Conservation (phyloP, 2,329 filamentous ascomycete genomes). For the Nigrospora osmanthi region DNA sequence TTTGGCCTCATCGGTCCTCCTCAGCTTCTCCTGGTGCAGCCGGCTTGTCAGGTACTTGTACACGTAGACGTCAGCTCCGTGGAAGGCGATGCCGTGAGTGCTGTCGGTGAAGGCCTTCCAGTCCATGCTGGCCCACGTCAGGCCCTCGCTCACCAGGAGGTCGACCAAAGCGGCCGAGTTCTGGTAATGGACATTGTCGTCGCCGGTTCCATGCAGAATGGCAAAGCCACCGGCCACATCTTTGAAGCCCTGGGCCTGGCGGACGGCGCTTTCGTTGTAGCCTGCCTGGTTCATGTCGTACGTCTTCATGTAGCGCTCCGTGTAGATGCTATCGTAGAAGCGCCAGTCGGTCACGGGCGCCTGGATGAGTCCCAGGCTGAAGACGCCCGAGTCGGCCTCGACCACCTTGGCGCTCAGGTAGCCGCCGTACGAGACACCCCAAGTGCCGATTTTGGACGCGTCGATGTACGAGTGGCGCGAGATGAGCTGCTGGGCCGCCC, state of each 20-base stretch:
- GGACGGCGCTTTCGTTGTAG: constrained; percentile 54
- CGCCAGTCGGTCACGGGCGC: constrained; percentile 63
- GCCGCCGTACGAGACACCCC: constrained; percentile 62
- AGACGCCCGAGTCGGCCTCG: constrained; percentile 51
- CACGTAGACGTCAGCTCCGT: constrained; percentile 45
- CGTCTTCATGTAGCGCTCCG: constrained; percentile 66
- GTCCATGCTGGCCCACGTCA: constrained; percentile 54
- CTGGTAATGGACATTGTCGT: constrained; percentile 68
- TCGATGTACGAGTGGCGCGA: constrained; percentile 46
- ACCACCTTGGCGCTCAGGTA: constrained; percentile 60
- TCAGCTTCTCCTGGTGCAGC: constrained; percentile 51
- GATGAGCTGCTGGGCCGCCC: constrained; percentile 51
- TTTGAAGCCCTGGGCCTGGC: constrained; percentile 52
- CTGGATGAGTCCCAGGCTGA: constrained; percentile 55
- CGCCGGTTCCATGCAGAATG: constrained; percentile 58
- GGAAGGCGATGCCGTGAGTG: constrained; percentile 53
- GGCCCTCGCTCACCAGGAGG: constrained; percentile 48
- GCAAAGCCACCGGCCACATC: constrained; percentile 51
- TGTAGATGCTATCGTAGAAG: constrained; percentile 66
- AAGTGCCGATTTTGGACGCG: constrained; percentile 53
- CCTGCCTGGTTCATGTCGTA: constrained; percentile 46
- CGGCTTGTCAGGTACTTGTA: constrained; percentile 56
- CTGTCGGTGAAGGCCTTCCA: constrained; percentile 59
- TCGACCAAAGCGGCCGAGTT: constrained; percentile 56
- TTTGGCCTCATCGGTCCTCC: constrained; percentile 5